A percentile compares a stretch with the other conserved stretches of the same genome.
phyloP scores from a whole-genome alignment of 2,329 filamentous ascomycete genomes.

The Aspergillus hiratsukae region DNA sequence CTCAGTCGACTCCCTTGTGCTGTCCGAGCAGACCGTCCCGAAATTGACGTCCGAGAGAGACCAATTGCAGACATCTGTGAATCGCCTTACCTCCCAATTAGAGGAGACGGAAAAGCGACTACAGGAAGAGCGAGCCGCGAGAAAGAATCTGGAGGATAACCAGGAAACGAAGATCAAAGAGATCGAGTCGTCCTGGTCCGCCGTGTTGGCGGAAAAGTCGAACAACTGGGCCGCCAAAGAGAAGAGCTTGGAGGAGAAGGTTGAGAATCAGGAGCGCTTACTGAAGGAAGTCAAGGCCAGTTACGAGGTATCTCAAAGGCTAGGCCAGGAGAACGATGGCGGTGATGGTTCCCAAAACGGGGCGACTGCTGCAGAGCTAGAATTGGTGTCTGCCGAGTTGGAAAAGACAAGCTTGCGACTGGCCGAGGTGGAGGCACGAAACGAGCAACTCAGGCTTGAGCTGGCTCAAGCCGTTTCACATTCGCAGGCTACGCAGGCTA shows the following conservation, averaged over 20 bases:
- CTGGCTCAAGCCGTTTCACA: conserved; percentile 83
- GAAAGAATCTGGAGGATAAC: conserved; percentile 70
- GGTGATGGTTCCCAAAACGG: conserved; percentile 61
- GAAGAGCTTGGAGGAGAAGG: conserved; percentile 82
- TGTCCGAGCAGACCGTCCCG: conserved; percentile 87
- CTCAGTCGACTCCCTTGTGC: conserved; percentile 86
- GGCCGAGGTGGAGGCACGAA: conserved; percentile 86
- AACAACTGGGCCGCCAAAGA: conserved; percentile 97
- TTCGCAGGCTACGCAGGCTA: conserved; percentile 54
- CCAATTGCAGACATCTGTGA: conserved; percentile 74
- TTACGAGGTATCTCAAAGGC: conserved; percentile 90
- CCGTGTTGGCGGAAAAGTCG: conserved; percentile 85
- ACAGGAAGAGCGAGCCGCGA: conserved; percentile 69
- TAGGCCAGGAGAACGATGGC: conserved; percentile 66
- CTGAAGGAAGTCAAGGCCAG: conserved; percentile 93
- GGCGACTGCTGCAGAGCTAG: conserved; percentile 82
- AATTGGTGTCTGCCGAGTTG: conserved; percentile 86
- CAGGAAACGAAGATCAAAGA: conserved; percentile 81
- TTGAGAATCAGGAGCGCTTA: conserved; percentile 87
- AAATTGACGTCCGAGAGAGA: conserved; percentile 85
- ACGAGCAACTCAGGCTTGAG: conserved; percentile 87
- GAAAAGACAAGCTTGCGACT: conserved; percentile 83
- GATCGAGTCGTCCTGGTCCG: conserved; percentile 83
- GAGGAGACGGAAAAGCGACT: conserved; percentile 77
- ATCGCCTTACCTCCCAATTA: conserved; percentile 70